A percentile compares a stretch with the other conserved stretches of the same genome.
Conservation (phyloP, 345 rosid species). For the Toxicodendron radicans region DNA sequence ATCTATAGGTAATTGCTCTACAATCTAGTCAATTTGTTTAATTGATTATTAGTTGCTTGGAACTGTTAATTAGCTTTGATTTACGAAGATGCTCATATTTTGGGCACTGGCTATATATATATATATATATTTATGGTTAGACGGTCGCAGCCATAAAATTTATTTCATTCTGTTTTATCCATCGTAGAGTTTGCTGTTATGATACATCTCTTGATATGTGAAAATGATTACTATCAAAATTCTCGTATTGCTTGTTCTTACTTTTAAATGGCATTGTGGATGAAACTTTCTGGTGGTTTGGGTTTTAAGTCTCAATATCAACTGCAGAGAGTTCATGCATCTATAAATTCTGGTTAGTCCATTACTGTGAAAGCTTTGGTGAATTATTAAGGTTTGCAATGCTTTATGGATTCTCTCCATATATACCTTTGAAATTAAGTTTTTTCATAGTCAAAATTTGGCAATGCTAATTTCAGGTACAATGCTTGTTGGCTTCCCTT, state of each 20-base stretch:
- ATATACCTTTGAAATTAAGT: neutral
- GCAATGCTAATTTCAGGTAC: constrained; percentile 52
- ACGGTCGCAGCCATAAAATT: neutral
- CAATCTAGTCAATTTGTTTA: neutral
- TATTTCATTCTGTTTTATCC: neutral
- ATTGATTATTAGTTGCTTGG: neutral
- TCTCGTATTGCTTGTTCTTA: neutral
- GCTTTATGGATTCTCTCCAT: neutral
- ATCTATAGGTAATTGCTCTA: constrained; percentile 59
- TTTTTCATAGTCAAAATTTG: neutral
- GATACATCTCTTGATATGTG: neutral
- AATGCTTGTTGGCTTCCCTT: constrained; percentile 95
- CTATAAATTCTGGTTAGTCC: neutral
- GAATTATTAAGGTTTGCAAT: no score
- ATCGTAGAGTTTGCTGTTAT: neutral
- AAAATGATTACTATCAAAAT: neutral
- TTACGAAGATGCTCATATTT: neutral
- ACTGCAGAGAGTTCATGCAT: neutral
- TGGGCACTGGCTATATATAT: neutral
- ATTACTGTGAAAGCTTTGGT: neutral
- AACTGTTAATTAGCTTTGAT: neutral
- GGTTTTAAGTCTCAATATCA: neutral
- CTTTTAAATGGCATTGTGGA: neutral
- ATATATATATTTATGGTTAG: neutral
- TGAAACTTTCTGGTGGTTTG: neutral